Evolutionary conservation across 2,329 filamentous ascomycete species (phyloP), one percentile per base, ranked within the genome.

Genomic region (Plenodomus biglobosus): DNA sequence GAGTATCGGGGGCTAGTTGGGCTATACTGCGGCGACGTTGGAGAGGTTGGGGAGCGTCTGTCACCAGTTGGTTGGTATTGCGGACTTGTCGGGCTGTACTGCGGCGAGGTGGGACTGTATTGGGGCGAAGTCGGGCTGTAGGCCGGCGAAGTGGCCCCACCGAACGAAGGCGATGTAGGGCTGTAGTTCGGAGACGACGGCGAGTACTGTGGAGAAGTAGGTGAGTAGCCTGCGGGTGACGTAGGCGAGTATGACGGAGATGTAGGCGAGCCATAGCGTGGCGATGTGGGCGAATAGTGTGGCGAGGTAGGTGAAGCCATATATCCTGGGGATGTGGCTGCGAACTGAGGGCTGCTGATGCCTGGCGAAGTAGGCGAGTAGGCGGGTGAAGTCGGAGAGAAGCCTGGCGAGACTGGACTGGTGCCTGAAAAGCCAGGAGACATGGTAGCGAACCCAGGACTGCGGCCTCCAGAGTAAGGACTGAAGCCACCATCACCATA

Each of bases 21-120:
- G 40, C 63, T 67, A 52, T 66, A 72, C 38, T 63, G 65, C 0
- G 71, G 71, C 18, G 67, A 72, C 1, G 72, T 73, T 13, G 73
- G 72, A 13, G 70, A 73, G 72, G 86, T 87, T 3, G 78, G 61
- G 36, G 58, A 55, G 24, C 64, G 64, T 4, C 79, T n/a, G 79
- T 83, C 53, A 22, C 67, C 84, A 80, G 24, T 81, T 78, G 73
- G 65, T 70, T 77, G 60, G 78, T 82, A 59, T 78, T 69, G 63
- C n/a, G 71, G 85, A 42, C 82, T 86, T 3, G 85, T 83, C n/a
- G 85, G 85, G 64, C 84, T 87, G 73, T 89, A 90, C 64, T 80
- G 84, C 46, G 86, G 86, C 58, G 83, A 86, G 5, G 84, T 85
- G 2, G 86, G 85, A 36, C 64, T 64, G 46, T 59, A 72, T 42